Evolutionary conservation across 345 rosid genomes (phyloP).

Genomic region (Ceriops decandra): DNA sequence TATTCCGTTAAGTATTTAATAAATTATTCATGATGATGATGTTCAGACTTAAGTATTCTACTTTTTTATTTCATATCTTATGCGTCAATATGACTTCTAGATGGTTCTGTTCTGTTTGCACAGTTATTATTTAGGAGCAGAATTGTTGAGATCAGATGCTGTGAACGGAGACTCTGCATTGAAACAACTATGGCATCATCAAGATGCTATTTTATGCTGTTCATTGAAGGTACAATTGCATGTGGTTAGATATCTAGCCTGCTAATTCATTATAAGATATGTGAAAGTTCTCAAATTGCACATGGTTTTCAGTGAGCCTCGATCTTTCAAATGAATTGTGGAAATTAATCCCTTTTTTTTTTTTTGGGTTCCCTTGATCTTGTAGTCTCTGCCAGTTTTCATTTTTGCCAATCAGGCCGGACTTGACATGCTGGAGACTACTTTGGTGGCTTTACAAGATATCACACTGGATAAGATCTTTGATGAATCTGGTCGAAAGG

Average conservation of each 20-base stretch:
- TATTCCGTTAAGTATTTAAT: background rate
- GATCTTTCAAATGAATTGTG: background rate
- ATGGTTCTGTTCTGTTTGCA: constrained; percentile 10
- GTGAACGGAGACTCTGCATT: constrained; percentile 50
- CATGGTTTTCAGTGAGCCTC: background rate
- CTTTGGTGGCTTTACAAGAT: constrained; percentile 91
- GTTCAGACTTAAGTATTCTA: background rate
- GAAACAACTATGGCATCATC: constrained; percentile 85
- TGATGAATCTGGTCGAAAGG: constrained; percentile 82
- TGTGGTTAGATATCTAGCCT: background rate
- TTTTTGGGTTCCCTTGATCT: background rate
- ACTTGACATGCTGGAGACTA: constrained; percentile 97
- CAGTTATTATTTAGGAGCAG: constrained; percentile 73
- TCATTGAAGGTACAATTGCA: constrained; percentile 60
- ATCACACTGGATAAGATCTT: constrained; percentile 86
- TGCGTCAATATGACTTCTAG: background rate
- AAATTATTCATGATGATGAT: background rate
- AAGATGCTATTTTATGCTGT: constrained; percentile 91
- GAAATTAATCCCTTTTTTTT: background rate
- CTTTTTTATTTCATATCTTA: too few relatives aligned
- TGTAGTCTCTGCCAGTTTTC: constrained; percentile 83
- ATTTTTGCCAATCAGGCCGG: constrained; percentile 97
- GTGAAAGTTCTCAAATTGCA: background rate
- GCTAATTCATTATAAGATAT: background rate
- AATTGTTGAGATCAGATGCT: constrained; percentile 61